These are phyloP conservation scores for Selaginella tamariscina DNA, from an alignment of 75 land plant species.

Conservation along the genomic window DNA sequence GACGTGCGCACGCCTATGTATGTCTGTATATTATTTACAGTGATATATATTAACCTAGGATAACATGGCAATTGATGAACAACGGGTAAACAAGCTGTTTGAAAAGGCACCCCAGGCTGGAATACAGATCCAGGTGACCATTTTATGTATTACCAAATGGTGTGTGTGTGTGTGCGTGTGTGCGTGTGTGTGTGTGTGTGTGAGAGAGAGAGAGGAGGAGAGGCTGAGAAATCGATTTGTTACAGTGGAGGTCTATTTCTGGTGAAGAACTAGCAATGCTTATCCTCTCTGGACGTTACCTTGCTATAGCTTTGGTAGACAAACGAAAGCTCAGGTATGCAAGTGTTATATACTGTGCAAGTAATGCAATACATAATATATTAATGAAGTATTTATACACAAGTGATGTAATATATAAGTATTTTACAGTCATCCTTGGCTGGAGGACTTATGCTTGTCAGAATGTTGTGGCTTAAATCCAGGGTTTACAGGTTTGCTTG, in stretches of 20 bases:
- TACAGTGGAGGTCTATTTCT: conserved; percentile 81
- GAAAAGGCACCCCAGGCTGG: conserved; percentile 70
- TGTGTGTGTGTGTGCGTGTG: too few relatives aligned
- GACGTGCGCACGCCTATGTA: too few relatives aligned
- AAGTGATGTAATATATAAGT: too few relatives aligned
- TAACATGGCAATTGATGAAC: conserved; percentile 71
- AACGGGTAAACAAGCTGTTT: conserved; percentile 71
- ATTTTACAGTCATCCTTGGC: conserved; percentile 54
- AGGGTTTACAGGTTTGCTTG: conserved; percentile 48
- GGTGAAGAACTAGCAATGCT: conserved; percentile 54
- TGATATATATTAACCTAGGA: conserved; percentile 47
- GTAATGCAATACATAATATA: too few relatives aligned
- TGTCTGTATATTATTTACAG: too few relatives aligned
- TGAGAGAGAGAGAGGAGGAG: too few relatives aligned
- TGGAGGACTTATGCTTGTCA: conserved; percentile 44
- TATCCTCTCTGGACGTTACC: conserved; percentile 64
- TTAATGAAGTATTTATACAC: too few relatives aligned
- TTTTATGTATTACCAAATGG: background rate
- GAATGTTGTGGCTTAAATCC: conserved; percentile 36
- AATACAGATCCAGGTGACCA: conserved; percentile 59
- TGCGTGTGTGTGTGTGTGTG: too few relatives aligned
- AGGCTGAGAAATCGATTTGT: background rate
- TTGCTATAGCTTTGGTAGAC: conserved; percentile 91
- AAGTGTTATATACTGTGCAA: too few relatives aligned
- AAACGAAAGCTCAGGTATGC: conserved; percentile 74